phyloP scores from a whole-genome alignment of 2,329 filamentous ascomycete species.

The Orbilia brochopaga region DNA sequence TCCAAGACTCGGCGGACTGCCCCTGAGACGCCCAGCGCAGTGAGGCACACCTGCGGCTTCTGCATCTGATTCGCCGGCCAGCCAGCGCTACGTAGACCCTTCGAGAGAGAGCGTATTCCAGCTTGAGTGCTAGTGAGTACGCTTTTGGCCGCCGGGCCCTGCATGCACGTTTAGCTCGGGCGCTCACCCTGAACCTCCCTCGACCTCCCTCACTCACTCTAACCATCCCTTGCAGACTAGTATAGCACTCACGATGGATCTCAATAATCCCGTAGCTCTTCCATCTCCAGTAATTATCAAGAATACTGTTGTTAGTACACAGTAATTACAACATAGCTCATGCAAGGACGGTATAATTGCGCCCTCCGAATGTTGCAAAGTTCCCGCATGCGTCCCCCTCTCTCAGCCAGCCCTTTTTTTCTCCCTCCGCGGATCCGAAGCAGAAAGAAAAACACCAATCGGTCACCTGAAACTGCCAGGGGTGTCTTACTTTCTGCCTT shows the following conservation, averaged over 20 bases:
- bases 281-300: too few relatives aligned
- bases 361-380: too few relatives aligned
- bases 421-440: not conserved
- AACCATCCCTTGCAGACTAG: constrained; percentile 19
- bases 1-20: too few relatives aligned
- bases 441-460: constrained; percentile 12
- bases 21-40: not conserved
- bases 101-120: too few relatives aligned
- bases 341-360: too few relatives aligned
- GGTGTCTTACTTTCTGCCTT: constrained; percentile 23
- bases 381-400: not conserved
- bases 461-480: constrained; percentile 46
- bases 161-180: constrained; percentile 14
- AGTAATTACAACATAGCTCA: too few relatives aligned
- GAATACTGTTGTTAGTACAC: too few relatives aligned
- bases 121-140: too few relatives aligned
- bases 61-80: constrained; percentile 22
- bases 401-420: not conserved
- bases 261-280: not conserved
- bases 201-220: constrained; percentile 16
- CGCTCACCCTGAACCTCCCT: constrained; percentile 35
- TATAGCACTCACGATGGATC: not conserved
- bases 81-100: not conserved
- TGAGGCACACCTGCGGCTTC: constrained; percentile 11
- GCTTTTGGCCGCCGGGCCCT: constrained; percentile 36